Base-by-base conservation (phyloP, 2,329 filamentous ascomycete genomes). In the Calycina marina region DNA sequence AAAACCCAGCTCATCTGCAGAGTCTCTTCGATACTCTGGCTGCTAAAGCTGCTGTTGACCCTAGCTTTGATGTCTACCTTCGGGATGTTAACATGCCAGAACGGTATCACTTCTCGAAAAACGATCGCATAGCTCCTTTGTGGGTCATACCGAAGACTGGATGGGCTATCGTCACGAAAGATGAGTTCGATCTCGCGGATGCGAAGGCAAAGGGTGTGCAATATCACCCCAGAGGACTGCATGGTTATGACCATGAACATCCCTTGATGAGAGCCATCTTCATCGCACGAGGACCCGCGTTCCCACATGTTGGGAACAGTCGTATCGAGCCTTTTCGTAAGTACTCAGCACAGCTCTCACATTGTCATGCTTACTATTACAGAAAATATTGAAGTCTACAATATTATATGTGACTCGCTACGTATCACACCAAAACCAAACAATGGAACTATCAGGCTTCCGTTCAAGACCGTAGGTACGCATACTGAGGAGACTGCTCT, bases 201-300 rank as follows among this genome's bases (percentile, higher is more conserved):
- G 82, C 69, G 0, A 65, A 74, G 39, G 62, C 67, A 33, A 72
- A 72, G 9, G 72, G 71, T 0, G 53, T 69, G 9, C 62, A 72
- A 0, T 98, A 94, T 50, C 68, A 78, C 43, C 90, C 90, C 0
- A 69, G 69, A 16, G 90, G 90, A 2, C 60, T 98, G 2, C 90
- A 98, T 51, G 90, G 90, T 2, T 98, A 96, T 51, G 90, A 98
- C 52, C 78, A 93, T 48, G 77, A 93, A 48, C 78, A 98, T 52
- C 86, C 88, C 1, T 63, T 98, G 27, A 98, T 98, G 90, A 67
- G 90, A 24, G 88, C 90, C 0, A 92, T 98, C 26, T 98, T 98
- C 47, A 67, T 96, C 30, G 90, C 90, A 1, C 67, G 83, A 24
- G 90, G 90, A 0, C 90, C 90, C 4, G 86, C 88, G 0, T 98